Conservation (phyloP, 1,139 yeast species). For the Diutina mesorugosa region DNA sequence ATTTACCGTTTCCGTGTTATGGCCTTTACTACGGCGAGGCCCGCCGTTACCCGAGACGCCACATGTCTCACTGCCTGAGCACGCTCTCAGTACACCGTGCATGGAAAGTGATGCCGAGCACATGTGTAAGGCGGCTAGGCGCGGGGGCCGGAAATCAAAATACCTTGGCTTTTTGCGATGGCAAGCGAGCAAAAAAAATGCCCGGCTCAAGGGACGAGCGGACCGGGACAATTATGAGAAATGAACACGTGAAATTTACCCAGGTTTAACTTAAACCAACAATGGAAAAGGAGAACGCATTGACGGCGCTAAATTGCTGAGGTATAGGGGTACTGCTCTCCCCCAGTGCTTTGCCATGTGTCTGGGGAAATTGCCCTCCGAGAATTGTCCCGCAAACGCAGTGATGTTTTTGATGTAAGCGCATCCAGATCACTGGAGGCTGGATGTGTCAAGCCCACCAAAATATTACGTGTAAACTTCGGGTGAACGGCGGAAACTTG, state of each 20-base stretch:
- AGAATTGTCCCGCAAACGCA: neutral
- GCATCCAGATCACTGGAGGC: neutral
- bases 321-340: neutral
- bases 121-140: neutral
- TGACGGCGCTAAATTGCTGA: too few species aligned
- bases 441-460: neutral
- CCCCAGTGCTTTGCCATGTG: neutral
- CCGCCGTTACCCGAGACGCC: neutral
- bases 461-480: neutral
- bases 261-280: neutral
- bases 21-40: too few species aligned
- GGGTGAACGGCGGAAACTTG: neutral
- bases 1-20: too few species aligned
- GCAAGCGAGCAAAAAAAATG: neutral
- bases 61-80: neutral
- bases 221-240: neutral
- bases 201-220: neutral
- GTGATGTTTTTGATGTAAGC: neutral
- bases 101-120: neutral
- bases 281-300: neutral
- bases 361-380: neutral
- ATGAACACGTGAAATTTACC: neutral
- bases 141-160: neutral
- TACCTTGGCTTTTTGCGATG: neutral
- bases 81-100: neutral